Evolutionary conservation across 2,329 filamentous ascomycete genomes (phyloP).

Genomic region (Diaporthe vexans): DNA sequence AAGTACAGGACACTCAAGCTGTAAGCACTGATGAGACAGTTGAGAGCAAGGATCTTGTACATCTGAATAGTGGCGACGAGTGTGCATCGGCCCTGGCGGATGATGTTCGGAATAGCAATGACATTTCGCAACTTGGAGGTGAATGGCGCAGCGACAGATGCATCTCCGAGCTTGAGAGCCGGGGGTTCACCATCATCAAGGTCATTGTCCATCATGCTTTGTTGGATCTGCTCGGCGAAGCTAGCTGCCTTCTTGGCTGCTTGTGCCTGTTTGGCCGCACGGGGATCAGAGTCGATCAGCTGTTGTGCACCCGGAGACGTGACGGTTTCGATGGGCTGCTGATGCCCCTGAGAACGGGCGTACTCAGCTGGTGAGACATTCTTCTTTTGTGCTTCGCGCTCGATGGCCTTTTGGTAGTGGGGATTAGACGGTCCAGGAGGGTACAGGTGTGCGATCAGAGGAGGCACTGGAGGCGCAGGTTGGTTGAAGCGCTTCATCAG

Average conservation of each 20-base stretch:
- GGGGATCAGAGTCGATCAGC: constrained; percentile 67
- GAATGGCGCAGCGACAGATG: constrained; percentile 96
- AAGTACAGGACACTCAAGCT: constrained; percentile 96
- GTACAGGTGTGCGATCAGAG: constrained; percentile 92
- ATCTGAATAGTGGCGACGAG: constrained; percentile 99
- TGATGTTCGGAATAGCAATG: constrained; percentile 97
- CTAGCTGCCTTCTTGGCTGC: constrained; percentile 80
- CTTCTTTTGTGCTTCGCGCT: constrained; percentile 87
- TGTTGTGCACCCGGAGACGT: constrained; percentile 76
- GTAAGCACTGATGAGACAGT: constrained; percentile 98
- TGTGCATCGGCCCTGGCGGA: constrained; percentile 96
- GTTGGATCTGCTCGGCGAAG: constrained; percentile 88
- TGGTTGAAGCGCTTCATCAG: constrained; percentile 98
- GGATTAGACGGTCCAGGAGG: constrained; percentile 92
- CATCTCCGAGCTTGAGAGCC: constrained; percentile 96
- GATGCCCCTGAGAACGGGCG: constrained; percentile 64
- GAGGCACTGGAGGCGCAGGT: constrained; percentile 90
- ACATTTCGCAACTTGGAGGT: constrained; percentile 98
- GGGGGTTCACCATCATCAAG: constrained; percentile 90
- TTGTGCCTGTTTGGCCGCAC: constrained; percentile 73
- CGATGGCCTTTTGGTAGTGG: constrained; percentile 92
- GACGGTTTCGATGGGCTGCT: constrained; percentile 72
- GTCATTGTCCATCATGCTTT: constrained; percentile 90
- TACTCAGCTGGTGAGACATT: constrained; percentile 74
- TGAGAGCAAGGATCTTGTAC: constrained; percentile 99